Evolutionary conservation across 805 yeast species (phyloP).

Genomic region (Lipomyces spencermartinsiae): DNA sequence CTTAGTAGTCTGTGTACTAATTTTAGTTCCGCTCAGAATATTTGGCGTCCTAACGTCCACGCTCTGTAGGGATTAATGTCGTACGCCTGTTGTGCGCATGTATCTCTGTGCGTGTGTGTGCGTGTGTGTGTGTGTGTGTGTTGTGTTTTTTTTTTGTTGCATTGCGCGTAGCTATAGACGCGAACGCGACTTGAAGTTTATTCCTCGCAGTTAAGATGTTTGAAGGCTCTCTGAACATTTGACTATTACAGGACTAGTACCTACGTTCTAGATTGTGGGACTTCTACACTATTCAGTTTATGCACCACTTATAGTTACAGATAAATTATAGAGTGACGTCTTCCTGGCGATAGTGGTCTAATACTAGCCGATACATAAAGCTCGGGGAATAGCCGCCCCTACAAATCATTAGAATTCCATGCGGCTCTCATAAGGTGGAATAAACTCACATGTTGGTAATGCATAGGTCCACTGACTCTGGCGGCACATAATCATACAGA

Average conservation of each 20-base stretch:
- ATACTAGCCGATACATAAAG: conserved; percentile 90
- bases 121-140: no score
- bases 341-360: conserved; percentile 88
- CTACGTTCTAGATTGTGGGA: background rate
- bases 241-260: no score
- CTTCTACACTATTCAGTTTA: background rate
- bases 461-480: conserved; percentile 91
- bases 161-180: no score
- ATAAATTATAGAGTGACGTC: conserved; percentile 62
- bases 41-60: background rate
- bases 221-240: no score
- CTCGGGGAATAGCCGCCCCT: conserved; percentile 94
- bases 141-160: no score
- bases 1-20: background rate
- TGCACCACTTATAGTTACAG: background rate
- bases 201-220: no score
- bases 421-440: background rate
- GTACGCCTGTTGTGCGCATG: no score
- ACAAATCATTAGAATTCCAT: conserved; percentile 21
- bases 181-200: no score
- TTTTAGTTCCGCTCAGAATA: background rate
- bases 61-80: no score
- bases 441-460: conserved; percentile 75
- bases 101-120: no score
- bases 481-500: conserved; percentile 85